phyloP scores from a whole-genome alignment of 768 basidiomycete genomes.

The Artomyces pyxidatus region DNA sequence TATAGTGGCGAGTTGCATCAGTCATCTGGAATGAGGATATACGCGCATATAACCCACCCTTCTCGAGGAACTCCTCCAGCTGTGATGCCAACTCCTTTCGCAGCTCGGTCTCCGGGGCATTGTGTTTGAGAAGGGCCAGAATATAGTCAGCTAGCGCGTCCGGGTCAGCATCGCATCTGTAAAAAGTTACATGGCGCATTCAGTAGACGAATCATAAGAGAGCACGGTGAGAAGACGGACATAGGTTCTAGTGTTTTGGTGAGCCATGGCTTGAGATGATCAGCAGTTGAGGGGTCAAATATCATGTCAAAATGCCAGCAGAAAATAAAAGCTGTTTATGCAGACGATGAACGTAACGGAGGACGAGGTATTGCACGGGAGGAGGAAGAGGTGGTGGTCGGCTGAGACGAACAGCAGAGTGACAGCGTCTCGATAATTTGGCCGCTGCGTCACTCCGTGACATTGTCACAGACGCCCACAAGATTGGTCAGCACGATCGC shows the following conservation, averaged over 20 bases:
- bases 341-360: background rate
- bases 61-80: constrained; percentile 89
- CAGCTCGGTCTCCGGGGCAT: constrained; percentile 76
- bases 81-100: constrained; percentile 67
- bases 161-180: constrained; percentile 94
- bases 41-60: constrained; percentile 41
- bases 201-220: constrained; percentile 6
- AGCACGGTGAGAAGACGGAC: constrained; percentile 34
- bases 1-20: constrained; percentile 15
- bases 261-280: constrained; percentile 82
- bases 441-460: background rate
- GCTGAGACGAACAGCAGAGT: background rate
- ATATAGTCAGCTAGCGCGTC: constrained; percentile 91
- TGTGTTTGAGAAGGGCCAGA: constrained; percentile 86
- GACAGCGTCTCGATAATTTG: no score
- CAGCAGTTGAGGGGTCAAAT: constrained; percentile 54
- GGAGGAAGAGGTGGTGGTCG: background rate
- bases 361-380: background rate
- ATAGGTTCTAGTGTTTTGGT: constrained; percentile 86
- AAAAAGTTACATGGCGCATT: constrained; percentile 4
- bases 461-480: no score
- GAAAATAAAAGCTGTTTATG: background rate
- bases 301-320: constrained; percentile 37
- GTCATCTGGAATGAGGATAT: constrained; percentile 13
- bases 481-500: no score